These are phyloP conservation scores for Umbelopsis vinacea DNA, from an alignment of 192 early-diverging fungal species.

Conservation along the genomic window DNA sequence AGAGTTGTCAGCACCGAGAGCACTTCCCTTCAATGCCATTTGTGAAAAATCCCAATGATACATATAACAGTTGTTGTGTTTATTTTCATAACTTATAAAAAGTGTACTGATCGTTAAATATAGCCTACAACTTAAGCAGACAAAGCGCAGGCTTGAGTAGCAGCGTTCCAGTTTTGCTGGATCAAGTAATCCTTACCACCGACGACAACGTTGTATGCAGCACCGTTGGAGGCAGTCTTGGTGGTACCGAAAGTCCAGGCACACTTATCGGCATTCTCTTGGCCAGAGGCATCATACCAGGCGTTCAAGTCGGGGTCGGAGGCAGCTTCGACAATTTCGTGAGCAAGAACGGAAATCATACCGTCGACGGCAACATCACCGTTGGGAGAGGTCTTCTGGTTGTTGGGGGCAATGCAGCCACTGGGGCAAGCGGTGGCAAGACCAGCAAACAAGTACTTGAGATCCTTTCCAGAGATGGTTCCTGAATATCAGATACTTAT, in stretches of 20 bases:
- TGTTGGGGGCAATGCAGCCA: constrained; percentile 24
- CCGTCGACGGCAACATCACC: constrained; percentile 36
- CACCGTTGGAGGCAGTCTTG: constrained; percentile 27
- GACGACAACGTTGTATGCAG: constrained; percentile 36
- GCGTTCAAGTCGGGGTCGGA: constrained; percentile 40
- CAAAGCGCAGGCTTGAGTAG: constrained; percentile 17
- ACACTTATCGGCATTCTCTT: constrained; percentile 44
- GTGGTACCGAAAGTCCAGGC: constrained; percentile 34
- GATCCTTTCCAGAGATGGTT: constrained; percentile 12
- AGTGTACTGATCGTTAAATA: not conserved
- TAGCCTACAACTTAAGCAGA: constrained; percentile 4
- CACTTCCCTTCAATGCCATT: too few species aligned
- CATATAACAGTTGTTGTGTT: not conserved
- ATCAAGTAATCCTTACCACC: constrained; percentile 39
- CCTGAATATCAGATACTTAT: not conserved
- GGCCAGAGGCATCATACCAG: constrained; percentile 41
- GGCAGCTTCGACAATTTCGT: constrained; percentile 38
- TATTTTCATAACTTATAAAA: not conserved
- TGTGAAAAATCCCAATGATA: too few species aligned
- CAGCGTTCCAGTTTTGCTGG: constrained; percentile 41
- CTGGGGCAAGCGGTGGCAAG: not conserved
- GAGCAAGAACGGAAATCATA: constrained; percentile 39
- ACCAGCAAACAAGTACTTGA: constrained; percentile 28
- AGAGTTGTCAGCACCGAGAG: too few species aligned
- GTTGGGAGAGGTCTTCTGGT: constrained; percentile 32